phyloP scores from a whole-genome alignment of 495 filamentous ascomycete genomes.

The Chaetomium cochliodes region DNA sequence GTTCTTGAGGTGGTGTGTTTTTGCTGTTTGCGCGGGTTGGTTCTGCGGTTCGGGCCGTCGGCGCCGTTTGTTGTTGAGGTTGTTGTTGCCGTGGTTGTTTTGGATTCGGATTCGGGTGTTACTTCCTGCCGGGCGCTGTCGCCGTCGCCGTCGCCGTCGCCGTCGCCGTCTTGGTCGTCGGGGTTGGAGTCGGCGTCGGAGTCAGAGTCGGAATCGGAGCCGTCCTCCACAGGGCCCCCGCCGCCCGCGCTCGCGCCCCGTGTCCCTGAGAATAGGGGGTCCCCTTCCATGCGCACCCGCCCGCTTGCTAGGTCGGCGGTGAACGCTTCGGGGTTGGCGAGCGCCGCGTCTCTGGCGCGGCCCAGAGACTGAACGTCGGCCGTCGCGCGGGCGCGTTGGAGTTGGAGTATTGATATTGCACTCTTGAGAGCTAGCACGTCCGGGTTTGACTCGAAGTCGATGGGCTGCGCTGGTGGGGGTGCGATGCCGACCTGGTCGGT shows the following conservation, averaged over 20 bases:
- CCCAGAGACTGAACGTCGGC: slow-evolving; percentile 66
- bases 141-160: neutral
- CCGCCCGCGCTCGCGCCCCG: slow-evolving; percentile 27
- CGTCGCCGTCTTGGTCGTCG: neutral
- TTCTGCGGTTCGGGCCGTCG: too few species aligned
- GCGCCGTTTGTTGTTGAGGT: neutral
- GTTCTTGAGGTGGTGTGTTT: neutral
- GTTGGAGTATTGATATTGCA: slow-evolving; percentile 76
- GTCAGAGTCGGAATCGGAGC: slow-evolving; percentile 21
- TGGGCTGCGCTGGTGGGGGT: slow-evolving; percentile 60
- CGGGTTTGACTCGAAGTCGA: slow-evolving; percentile 73
- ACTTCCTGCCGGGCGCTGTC: neutral
- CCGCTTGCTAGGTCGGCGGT: slow-evolving; percentile 59
- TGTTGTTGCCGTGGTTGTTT: neutral
- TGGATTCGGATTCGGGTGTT: neutral
- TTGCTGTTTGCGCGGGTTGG: neutral
- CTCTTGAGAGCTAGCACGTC: slow-evolving; percentile 80
- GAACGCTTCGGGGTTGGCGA: slow-evolving; percentile 68
- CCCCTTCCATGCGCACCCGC: slow-evolving; percentile 41
- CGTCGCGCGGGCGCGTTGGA: slow-evolving; percentile 74
- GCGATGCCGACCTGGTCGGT: slow-evolving; percentile 38
- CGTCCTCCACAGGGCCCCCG: slow-evolving; percentile 36
- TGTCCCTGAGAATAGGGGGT: slow-evolving; percentile 27
- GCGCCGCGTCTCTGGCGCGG: slow-evolving; percentile 60
- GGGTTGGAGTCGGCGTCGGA: neutral